Percentiles rank a stretch among this genome's conserved stretches.
Conservation (phyloP, 495 filamentous ascomycete species). For the Tuber magnatum region DNA sequence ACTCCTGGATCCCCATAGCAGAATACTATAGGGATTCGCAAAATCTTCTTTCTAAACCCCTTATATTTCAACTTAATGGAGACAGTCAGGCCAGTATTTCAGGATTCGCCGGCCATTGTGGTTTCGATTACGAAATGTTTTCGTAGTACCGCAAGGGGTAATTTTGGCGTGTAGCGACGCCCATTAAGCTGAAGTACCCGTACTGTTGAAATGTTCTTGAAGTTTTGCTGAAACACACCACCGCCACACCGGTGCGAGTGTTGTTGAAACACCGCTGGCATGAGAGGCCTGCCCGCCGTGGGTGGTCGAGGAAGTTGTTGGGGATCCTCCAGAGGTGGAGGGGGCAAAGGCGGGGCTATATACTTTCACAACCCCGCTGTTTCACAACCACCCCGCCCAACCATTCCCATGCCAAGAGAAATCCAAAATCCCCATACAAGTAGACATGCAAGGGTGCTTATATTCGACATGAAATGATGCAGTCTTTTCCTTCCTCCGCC, state of each 20-base stretch:
- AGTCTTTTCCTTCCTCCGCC: not conserved
- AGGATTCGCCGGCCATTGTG: not conserved
- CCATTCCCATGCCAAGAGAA: not conserved
- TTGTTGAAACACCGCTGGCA: not conserved
- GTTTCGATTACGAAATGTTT: not conserved
- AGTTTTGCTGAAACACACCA: not conserved
- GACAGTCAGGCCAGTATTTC: conserved; percentile 1
- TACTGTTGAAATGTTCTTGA: not conserved
- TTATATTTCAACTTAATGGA: not conserved
- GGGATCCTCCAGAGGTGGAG: not conserved
- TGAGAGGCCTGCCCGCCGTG: not conserved
- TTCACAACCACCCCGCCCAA: not conserved
- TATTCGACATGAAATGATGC: not conserved
- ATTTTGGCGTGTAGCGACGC: not conserved
- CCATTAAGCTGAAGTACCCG: not conserved
- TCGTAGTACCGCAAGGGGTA: not conserved
- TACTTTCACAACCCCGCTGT: not conserved
- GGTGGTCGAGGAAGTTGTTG: not conserved
- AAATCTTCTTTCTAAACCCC: not conserved
- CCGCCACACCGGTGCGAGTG: not conserved
- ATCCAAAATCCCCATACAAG: not conserved
- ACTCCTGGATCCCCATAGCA: conserved; percentile 3
- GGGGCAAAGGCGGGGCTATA: not conserved
- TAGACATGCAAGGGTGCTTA: not conserved
- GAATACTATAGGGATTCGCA: not conserved